A percentile compares a stretch with the other conserved stretches of the same genome.
These are phyloP conservation scores for Taiwanofungus camphoratus DNA, from an alignment of 1,284 basidiomycete genomes.

Conservation along the genomic window DNA sequence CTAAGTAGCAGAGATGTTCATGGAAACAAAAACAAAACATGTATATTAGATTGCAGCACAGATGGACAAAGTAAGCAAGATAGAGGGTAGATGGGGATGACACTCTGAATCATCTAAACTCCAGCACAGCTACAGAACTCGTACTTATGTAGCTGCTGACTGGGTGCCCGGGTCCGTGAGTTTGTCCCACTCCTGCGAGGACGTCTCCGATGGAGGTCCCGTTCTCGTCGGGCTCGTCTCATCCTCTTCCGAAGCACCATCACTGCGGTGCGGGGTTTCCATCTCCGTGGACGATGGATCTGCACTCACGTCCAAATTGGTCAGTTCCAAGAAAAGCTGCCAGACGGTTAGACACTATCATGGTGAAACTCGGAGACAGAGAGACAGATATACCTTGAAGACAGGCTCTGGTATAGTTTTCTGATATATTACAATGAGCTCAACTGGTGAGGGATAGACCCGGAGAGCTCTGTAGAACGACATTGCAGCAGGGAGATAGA, in stretches of 20 bases:
- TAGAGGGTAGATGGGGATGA: constrained; percentile 12
- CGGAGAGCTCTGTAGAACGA: constrained; percentile 92
- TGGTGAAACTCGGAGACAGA: not conserved
- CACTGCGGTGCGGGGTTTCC: constrained; percentile 19
- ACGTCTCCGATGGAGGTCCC: constrained; percentile 73
- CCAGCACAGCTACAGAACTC: constrained; percentile 5
- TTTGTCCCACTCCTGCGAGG: constrained; percentile 83
- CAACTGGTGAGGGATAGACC: constrained; percentile 91
- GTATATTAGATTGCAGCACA: constrained; percentile 60
- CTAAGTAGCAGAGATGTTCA: constrained; percentile 35
- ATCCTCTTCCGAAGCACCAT: constrained; percentile 41
- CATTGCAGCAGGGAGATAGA: constrained; percentile 77
- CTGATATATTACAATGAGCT: constrained; percentile 90
- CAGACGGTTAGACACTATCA: constrained; percentile 9
- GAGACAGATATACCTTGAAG: constrained; percentile 57
- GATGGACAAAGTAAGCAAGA: constrained; percentile 11
- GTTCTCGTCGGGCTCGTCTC: constrained; percentile 52
- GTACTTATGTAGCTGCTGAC: constrained; percentile 31
- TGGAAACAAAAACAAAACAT: constrained; percentile 29
- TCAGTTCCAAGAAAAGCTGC: constrained; percentile 83
- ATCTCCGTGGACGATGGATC: constrained; percentile 36
- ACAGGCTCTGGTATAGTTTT: constrained; percentile 85
- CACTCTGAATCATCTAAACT: constrained; percentile 17
- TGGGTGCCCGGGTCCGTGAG: constrained; percentile 66
- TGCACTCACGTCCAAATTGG: constrained; percentile 82